Conservation (phyloP, 768 basidiomycete species). For the Tricholoma flavovirens region DNA sequence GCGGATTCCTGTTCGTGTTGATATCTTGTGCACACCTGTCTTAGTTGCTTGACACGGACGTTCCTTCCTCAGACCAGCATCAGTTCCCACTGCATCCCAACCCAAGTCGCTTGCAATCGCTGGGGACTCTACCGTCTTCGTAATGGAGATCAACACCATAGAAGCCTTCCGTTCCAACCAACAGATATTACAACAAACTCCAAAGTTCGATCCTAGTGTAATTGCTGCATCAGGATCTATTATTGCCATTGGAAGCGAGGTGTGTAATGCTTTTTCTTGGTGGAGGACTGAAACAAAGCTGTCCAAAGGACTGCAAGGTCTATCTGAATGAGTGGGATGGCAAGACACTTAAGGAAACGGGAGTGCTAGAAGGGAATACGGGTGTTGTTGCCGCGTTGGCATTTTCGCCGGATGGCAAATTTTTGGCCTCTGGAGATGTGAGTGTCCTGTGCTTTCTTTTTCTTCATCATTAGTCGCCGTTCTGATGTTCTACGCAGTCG, state of each 20-base stretch:
- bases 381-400: conserved; percentile 69
- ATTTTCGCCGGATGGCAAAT: conserved; percentile 71
- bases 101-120: conserved; percentile 61
- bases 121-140: conserved; percentile 59
- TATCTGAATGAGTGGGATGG: conserved; percentile 71
- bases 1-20: conserved; percentile 45
- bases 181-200: conserved; percentile 49
- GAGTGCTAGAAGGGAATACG: conserved; percentile 59
- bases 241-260: conserved; percentile 75
- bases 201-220: conserved; percentile 48
- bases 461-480: not conserved
- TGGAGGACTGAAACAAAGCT: not conserved
- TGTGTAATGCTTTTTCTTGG: conserved; percentile 24
- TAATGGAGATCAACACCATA: conserved; percentile 50
- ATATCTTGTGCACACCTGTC: not conserved
- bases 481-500: conserved; percentile 40
- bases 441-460: conserved; percentile 24
- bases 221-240: conserved; percentile 46
- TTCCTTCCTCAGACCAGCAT: conserved; percentile 37
- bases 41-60: not conserved
- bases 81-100: conserved; percentile 50
- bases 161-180: conserved; percentile 72
- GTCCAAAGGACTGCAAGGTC: conserved; percentile 63
- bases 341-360: conserved; percentile 49
- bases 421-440: conserved; percentile 84